Base-by-base conservation (phyloP, 2,329 filamentous ascomycete species). In the Dothiorella sarmentorum region DNA sequence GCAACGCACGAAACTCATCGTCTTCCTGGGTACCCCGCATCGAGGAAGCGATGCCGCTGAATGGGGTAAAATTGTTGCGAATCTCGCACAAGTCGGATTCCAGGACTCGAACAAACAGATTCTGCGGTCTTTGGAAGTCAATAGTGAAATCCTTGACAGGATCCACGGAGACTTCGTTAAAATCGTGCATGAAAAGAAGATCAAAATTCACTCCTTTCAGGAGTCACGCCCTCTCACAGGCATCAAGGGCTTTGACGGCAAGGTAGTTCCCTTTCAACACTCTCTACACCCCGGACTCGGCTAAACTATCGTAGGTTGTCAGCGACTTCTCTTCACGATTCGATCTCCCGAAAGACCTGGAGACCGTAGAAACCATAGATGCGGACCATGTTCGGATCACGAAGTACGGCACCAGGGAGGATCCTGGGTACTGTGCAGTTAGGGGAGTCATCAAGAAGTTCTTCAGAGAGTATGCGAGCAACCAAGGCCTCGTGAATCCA, bases 11-110 rank as follows among this genome's bases (percentile, higher is more conserved):
- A 69, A 67, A 56, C 58, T 69, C 1, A 61, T 75, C 44, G 45
- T 76, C 10, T 77, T 77, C 62, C 68, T 77, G 3, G 73, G 74
- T 20, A 76, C 74, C 6, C 75, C 74, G 15, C 74, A 77, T 63
- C 67, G 70, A 31, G 73, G 74, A 29, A 73, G 69, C 58, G 38
- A 40, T 2, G 60, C 53, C 18, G 69, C 71, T 9, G 65, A 61
- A 49, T 76, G 71, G 73, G 69, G 69, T 9, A 57, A 63, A 27
- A 69, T 74, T 22, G 69, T 67, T 7, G 67, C 67, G 5, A 73
- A 73, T 51, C 59, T 75, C 10, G 67, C 67, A 31, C 61, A 58
- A 4, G 59, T 73, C n/a, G 67, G 66, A n/a, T 53, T 73, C 3
- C 69, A 71, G 61, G 70, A 73, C 61, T 60, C 70, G 3, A 72